A percentile compares a stretch with the other conserved stretches of the same genome.
phyloP scores from a whole-genome alignment of 805 yeast species.

The Saccharomycopsis fodiens region DNA sequence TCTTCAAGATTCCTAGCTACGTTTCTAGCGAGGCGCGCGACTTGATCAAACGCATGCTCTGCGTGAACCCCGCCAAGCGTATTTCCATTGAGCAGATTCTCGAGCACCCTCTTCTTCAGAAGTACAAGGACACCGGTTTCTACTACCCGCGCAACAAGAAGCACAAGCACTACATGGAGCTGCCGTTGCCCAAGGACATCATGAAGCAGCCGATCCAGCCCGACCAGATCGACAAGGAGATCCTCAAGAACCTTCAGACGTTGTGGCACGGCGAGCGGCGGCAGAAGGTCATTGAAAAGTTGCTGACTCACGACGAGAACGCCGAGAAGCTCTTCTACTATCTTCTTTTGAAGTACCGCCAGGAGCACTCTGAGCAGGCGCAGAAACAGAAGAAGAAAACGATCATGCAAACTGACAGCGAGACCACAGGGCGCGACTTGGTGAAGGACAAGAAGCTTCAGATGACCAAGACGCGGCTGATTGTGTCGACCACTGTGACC shows the following conservation, averaged over 20 bases:
- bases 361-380: slow-evolving; percentile 42
- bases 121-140: slow-evolving; percentile 43
- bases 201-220: slow-evolving; percentile 23
- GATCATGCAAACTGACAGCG: slow-evolving; percentile 14
- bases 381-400: slow-evolving; percentile 22
- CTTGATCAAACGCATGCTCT: slow-evolving; percentile 70
- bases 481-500: slow-evolving; percentile 34
- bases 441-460: slow-evolving; percentile 15
- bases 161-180: slow-evolving; percentile 31
- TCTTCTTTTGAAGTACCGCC: slow-evolving; percentile 62
- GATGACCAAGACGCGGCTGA: slow-evolving; percentile 35
- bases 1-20: slow-evolving; percentile 73
- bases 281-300: slow-evolving; percentile 41
- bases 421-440: slow-evolving; percentile 17
- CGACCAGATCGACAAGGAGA: slow-evolving; percentile 62
- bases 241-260: slow-evolving; percentile 67
- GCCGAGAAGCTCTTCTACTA: slow-evolving; percentile 80
- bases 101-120: slow-evolving; percentile 71
- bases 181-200: slow-evolving; percentile 31
- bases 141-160: slow-evolving; percentile 28
- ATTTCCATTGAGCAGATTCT: slow-evolving; percentile 72
- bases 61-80: slow-evolving; percentile 73
- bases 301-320: slow-evolving; percentile 49
- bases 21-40: slow-evolving; percentile 82
- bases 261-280: slow-evolving; percentile 74